Evolutionary conservation across 208 protist species (phyloP).

Genomic region (Angomonas deanei): DNA sequence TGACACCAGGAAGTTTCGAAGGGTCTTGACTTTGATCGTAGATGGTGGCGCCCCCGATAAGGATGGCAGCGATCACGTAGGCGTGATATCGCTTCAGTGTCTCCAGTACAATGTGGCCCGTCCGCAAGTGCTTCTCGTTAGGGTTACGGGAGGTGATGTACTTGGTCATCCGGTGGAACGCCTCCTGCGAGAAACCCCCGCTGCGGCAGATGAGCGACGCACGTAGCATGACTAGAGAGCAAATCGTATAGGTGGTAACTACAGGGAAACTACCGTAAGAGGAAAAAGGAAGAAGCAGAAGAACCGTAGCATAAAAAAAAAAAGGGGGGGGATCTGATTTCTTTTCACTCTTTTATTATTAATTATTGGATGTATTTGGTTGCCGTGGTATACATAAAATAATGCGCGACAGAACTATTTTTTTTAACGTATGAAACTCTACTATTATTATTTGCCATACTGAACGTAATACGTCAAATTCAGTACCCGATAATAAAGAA

Average conservation of each 20-base stretch:
- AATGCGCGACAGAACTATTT: too few relatives aligned
- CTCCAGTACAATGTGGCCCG: conserved; percentile 76
- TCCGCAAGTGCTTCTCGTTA: conserved; percentile 80
- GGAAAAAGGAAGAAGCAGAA: conserved; percentile 5
- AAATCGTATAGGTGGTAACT: background rate
- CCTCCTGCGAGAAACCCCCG: conserved; percentile 70
- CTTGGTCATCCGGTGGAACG: conserved; percentile 79
- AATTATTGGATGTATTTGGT: too few relatives aligned
- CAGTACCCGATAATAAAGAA: too few relatives aligned
- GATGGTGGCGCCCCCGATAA: conserved; percentile 56
- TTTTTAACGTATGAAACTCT: too few relatives aligned
- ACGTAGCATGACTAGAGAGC: conserved; percentile 19
- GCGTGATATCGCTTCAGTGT: conserved; percentile 79
- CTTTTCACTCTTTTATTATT: too few relatives aligned
- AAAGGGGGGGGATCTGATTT: too few relatives aligned
- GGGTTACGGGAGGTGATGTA: conserved; percentile 86
- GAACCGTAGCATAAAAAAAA: too few relatives aligned
- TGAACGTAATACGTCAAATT: too few relatives aligned
- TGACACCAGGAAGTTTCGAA: conserved; percentile 42
- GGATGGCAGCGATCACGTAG: conserved; percentile 57
- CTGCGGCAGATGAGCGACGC: conserved; percentile 7
- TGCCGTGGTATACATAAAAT: too few relatives aligned
- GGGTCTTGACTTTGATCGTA: conserved; percentile 62
- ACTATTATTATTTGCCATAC: too few relatives aligned
- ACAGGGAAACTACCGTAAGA: background rate